These are phyloP conservation scores for Colletotrichum paranaense DNA, from an alignment of 2,329 filamentous ascomycete species.

Conservation along the genomic window DNA sequence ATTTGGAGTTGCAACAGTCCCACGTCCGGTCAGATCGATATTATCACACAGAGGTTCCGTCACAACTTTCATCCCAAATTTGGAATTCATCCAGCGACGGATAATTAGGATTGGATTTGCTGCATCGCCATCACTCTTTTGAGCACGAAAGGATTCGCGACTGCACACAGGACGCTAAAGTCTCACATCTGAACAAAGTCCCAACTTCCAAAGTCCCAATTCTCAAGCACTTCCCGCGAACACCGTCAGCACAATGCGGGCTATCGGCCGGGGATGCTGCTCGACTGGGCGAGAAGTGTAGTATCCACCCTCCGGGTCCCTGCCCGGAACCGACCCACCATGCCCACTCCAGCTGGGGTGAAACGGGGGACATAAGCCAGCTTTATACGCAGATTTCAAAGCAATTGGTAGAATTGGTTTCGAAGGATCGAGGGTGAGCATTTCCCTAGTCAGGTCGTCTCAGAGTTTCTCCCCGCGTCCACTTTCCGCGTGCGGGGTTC, in stretches of 20 bases:
- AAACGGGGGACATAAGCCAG: background rate
- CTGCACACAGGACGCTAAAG: background rate
- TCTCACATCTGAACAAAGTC: background rate
- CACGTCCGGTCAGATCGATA: background rate
- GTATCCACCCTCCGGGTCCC: conserved; percentile 7
- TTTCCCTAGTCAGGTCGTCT: background rate
- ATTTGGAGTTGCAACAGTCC: background rate
- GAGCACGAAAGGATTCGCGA: background rate
- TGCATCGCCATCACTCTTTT: background rate
- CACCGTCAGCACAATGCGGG: background rate
- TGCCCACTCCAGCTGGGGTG: background rate
- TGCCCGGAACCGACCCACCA: background rate
- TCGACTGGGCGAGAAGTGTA: background rate
- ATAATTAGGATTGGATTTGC: background rate
- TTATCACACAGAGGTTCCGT: background rate
- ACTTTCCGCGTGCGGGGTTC: conserved; percentile 34
- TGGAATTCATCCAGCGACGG: background rate
- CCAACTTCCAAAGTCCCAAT: too few relatives aligned
- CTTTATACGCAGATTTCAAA: conserved; percentile 6
- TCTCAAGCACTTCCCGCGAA: background rate
- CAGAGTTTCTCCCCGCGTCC: conserved; percentile 18
- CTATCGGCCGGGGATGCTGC: conserved; percentile 2
- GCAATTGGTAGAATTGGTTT: background rate
- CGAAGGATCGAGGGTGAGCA: conserved; percentile 6
- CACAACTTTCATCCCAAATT: background rate